These are phyloP conservation scores for Entomortierella parvispora DNA, from an alignment of 192 early-diverging fungal genomes.

Conservation along the genomic window DNA sequence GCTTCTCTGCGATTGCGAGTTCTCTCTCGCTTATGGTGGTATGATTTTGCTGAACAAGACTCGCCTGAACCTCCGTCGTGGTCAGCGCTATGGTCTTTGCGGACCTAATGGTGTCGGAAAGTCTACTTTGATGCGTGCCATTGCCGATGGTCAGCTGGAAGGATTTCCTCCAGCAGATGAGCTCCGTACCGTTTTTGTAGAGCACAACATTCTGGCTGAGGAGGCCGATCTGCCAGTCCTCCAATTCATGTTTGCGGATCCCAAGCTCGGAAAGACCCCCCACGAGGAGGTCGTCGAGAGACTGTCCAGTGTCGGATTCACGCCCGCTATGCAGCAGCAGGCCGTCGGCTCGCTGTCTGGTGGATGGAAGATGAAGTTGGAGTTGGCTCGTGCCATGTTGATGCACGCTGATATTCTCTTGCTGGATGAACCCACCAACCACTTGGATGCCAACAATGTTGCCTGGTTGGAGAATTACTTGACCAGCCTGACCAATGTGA, in stretches of 20 bases:
- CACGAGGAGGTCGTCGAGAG: conserved; percentile 51
- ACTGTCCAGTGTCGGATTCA: conserved; percentile 72
- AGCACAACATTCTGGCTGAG: conserved; percentile 74
- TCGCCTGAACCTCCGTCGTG: conserved; percentile 67
- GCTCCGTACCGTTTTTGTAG: conserved; percentile 81
- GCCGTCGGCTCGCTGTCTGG: conserved; percentile 78
- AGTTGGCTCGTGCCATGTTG: conserved; percentile 85
- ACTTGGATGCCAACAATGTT: conserved; percentile 72
- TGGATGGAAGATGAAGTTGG: conserved; percentile 91
- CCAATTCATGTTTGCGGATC: conserved; percentile 70
- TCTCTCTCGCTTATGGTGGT: conserved; percentile 83
- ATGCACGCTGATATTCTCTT: conserved; percentile 83
- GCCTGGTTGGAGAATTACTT: conserved; percentile 76
- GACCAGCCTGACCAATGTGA: conserved; percentile 69
- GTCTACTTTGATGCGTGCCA: conserved; percentile 84
- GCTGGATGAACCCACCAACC: conserved; percentile 86
- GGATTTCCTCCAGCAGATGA: conserved; percentile 68
- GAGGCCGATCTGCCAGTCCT: conserved; percentile 73
- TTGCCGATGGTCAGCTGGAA: conserved; percentile 81
- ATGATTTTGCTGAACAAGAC: conserved; percentile 79
- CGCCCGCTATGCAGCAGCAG: conserved; percentile 61
- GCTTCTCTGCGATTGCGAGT: conserved; percentile 73
- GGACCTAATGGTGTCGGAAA: conserved; percentile 86
- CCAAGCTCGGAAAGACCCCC: conserved; percentile 61
- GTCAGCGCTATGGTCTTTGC: conserved; percentile 79